Evolutionary conservation across 176 grass and related monocot genomes (phyloP), one percentile per base, ranked within the genome.

Genomic region (Carex parvula): DNA sequence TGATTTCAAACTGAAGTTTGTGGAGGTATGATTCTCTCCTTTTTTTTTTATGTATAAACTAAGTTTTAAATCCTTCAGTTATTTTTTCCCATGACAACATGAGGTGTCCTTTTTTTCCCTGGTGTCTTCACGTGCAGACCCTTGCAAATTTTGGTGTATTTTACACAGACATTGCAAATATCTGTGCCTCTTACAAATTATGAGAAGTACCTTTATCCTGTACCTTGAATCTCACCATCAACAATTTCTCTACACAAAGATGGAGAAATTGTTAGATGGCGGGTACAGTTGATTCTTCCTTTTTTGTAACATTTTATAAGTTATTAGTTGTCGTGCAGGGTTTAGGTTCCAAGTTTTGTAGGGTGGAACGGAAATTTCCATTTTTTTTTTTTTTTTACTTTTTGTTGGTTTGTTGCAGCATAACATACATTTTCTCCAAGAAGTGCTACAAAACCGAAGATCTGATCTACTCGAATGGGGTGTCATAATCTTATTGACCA

Each of bases 341-440:
- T 76, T 55, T 76, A 76, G 2, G 8, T 63, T 62, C 42, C 3
- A 55, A 65, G 46, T 33, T 15, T 79, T 63, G 6, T 80, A 15
- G 24, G 42, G 15, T 85, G 13, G 16, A 21, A 39, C 8, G 6
- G n/a, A 13, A 84, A 84, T 59, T 39, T 74, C 21, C 42, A 58
- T 55, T 46, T 82, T 42, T 46, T 85, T n/a, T n/a, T n/a, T n/a
- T 41, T 20, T 70, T 81, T 89, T 30, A 80, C 55, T 37, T 26
- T 24, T 86, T 81, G 11, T 83, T 85, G 26, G 73, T 5, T 87
- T 89, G 63, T 90, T 81, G 85, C 94, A 97, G 92, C 92, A 97
- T 84, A 94, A 97, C 48, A 84, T 94, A 85, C 94, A 97, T 90
- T 97, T 97, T 84, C 91, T 97, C 70, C 94, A 94, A 94, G 90